A percentile compares a stretch with the other conserved stretches of the same genome.
phyloP scores from a whole-genome alignment of 2,329 filamentous ascomycete species.

The Aspergillus brunneoviolaceus region DNA sequence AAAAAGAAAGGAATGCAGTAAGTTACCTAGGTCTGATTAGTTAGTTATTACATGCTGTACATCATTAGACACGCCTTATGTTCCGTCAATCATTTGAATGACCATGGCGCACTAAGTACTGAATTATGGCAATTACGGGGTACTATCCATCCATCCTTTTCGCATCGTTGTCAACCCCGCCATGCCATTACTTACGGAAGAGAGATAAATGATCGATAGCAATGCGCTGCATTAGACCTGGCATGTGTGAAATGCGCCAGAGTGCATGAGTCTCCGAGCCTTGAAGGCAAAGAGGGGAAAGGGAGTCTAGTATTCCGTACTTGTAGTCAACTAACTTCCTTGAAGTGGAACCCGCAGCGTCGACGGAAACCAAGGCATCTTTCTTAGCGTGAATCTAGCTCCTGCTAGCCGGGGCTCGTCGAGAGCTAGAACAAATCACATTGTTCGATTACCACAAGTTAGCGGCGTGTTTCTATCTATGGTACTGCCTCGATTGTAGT shows the following conservation, averaged over 20 bases:
- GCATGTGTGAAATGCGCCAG: too few species aligned
- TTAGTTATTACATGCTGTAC: background rate
- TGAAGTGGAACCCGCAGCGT: background rate
- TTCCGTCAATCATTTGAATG: too few species aligned
- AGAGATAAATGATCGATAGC: background rate
- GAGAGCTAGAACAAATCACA: conserved; percentile 5
- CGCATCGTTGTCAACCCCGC: background rate
- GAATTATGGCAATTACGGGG: too few species aligned
- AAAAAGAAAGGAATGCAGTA: background rate
- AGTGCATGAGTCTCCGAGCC: too few species aligned
- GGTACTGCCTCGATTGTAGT: background rate
- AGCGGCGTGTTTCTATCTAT: conserved; percentile 6
- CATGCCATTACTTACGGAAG: background rate
- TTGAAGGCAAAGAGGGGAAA: too few species aligned
- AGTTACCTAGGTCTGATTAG: background rate
- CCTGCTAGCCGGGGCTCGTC: background rate
- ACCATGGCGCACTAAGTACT: too few species aligned
- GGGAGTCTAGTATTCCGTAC: too few species aligned
- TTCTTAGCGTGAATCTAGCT: background rate
- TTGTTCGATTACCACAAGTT: conserved; percentile 6
- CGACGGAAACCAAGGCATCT: background rate
- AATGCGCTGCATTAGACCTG: too few species aligned
- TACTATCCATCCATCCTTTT: too few species aligned
- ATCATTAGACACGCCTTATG: background rate
- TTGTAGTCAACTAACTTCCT: too few species aligned